Evolutionary conservation across 805 yeast genomes (phyloP).

Genomic region (Ogataea philodendri): DNA sequence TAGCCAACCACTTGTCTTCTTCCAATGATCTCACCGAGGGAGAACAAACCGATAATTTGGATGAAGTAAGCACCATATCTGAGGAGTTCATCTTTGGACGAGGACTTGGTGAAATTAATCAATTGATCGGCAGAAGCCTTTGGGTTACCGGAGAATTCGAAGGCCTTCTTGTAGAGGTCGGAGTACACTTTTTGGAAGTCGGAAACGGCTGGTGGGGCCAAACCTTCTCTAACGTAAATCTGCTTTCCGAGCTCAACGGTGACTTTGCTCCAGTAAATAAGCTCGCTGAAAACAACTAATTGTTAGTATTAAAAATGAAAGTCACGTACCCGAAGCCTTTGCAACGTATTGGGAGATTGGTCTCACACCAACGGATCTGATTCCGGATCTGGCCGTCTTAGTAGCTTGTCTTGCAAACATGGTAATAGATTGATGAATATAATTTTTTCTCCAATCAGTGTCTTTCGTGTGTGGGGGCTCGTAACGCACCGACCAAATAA

Average conservation of each 20-base stretch:
- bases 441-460: conserved; percentile 22
- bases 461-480: conserved; percentile 13
- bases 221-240: conserved; percentile 87
- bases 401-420: conserved; percentile 37
- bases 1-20: conserved; percentile 93
- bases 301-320: conserved; percentile 8
- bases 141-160: conserved; percentile 56
- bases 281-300: conserved; percentile 43
- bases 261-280: conserved; percentile 77
- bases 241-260: conserved; percentile 57
- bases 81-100: conserved; percentile 53
- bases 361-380: conserved; percentile 35
- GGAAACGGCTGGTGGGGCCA: conserved; percentile 82
- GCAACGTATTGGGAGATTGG: conserved; percentile 38
- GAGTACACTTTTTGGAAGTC: conserved; percentile 77
- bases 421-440: conserved; percentile 7
- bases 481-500: too few relatives aligned
- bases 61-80: conserved; percentile 73
- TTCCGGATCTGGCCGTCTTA: conserved; percentile 29
- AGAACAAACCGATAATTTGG: conserved; percentile 87
- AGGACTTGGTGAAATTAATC: conserved; percentile 39
- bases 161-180: conserved; percentile 44
- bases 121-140: conserved; percentile 48
- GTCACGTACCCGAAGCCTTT: conserved; percentile 39
- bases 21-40: conserved; percentile 94